Evolutionary conservation across 352 stramenopile species (phyloP), one percentile per base, ranked within the genome.

Genomic region (Pythium phragmiticola): DNA sequence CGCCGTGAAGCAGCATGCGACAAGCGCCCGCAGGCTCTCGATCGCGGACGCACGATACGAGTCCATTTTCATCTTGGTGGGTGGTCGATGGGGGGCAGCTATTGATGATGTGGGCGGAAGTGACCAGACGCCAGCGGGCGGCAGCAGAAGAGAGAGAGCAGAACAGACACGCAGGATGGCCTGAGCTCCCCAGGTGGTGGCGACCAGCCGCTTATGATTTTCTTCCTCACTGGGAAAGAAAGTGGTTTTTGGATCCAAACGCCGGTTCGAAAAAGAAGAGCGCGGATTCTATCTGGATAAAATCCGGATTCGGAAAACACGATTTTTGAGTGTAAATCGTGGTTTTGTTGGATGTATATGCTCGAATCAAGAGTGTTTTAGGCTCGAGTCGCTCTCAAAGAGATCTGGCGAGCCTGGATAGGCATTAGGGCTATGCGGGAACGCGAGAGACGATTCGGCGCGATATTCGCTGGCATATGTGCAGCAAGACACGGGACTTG

Each of bases 1-100:
- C 2, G 75, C 64, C 67, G 82, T 81, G 70, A 90, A 90, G 60
- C 79, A 90, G 60, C 77, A 90, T 21, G 71, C 73, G 4, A 90
- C 33, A 41, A 87, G 75, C 9, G 77, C 64, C 45, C 69, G 76
- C 12, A 90, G 63, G 14, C 76, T 63, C 17, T 69, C 70, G 34
- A 61, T 70, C 7, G 68, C 69, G 7, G 61, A 54, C 11, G 14
- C 17, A 14, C 47, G 43, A 37, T 57, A 57, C 41, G 53, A 61
- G n/a, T 66, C 60, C 50, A 65, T 65, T 26, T 13, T 36, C 12
- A 41, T 37, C 11, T 30, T 23, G 30, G 28, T 17, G 28, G 26
- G 19, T 43, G 5, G 45, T 54, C 12, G 26, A 21, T 23, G n/a
- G 9, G 7, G 4, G 55, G 7, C 7, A 14, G 45, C 12, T 2